Base-by-base conservation (phyloP, 2,329 filamentous ascomycete species). In the Apiospora saccharicola region DNA sequence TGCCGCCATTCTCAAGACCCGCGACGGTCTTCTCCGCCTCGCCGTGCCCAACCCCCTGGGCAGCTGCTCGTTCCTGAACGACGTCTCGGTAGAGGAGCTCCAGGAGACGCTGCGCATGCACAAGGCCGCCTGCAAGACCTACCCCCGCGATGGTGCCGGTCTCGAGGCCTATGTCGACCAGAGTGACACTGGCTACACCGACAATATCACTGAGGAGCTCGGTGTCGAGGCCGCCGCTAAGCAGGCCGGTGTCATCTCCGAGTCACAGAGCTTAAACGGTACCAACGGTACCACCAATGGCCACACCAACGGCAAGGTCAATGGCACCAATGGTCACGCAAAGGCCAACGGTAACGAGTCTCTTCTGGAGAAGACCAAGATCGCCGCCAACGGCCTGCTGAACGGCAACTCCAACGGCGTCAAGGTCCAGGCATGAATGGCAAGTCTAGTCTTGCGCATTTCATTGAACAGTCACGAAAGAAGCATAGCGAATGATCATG, bases 31-130 rank as follows among this genome's bases (percentile, higher is more conserved):
- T 77, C 85, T 94, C 13, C 88, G 92, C 51, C 90, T 91, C 46
- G 91, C 92, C 4, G 91, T 94, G 0, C 92, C 92, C 0, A 90
- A 86, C 74, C 92, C 92, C 0, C 85, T 94, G 43, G 92, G 92
- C 1, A 85, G 83, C 16, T 94, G 92, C 77, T 85, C 86, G 3
- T 94, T 94, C 83, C 77, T 94, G 71, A 94, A 93, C 77, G 90
- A 93, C 57, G 88, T 93, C 1, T 84, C 86, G 1, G 82, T 85
- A 37, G 85, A 90, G 19, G 91, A 93, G 75, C 88, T 94, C 85
- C 87, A 87, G 73, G 81, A 81, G 5, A 91, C 90, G 1, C 83
- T 94, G 19, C 83, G 84, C 67, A 83, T 84, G 79, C 92, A 94
- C 83, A 94, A 93, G 84, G 81, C 87, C 70, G 75, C 91, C 10